Base-by-base conservation (phyloP, 116 monocot species). In the Cymodocea nodosa region DNA sequence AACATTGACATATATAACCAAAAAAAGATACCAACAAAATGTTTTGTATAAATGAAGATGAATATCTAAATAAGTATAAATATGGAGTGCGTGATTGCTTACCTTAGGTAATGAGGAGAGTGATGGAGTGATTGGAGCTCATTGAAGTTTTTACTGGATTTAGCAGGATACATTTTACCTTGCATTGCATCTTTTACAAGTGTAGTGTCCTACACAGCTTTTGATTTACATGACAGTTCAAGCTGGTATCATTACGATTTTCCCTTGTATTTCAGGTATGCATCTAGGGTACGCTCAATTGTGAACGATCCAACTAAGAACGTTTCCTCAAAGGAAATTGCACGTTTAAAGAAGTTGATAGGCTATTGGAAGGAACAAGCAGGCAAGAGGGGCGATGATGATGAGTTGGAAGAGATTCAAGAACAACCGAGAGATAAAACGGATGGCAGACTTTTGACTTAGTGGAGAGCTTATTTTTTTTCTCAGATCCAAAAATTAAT, bases 331-430 rank as follows among this genome's bases (percentile, higher is more conserved):
- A 97, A 91, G 69, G 97, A 97, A 78, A 76, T 97, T 36, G 73
- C 53, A 22, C 77, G 97, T 4, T 64, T 97, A 65, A 97, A 82
- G 80, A 97, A 79, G 63, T 14, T 91, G 68, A 71, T 97, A 11
- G 78, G 85, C 1, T 84, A 88, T 65, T 97, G 97, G 97, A 97
- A 97, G 74, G 97, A 85, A 55, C 97, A 91, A 70, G 97, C 91
- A 0, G 97, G 91, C 13, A 97, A 91, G 67, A 77, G 76, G 36
- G 83, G 75, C 6, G 84, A 85, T 2, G 87, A 82, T 13, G 97
- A 91, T 51, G 95, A 97, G 59, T 50, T 97, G 39, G 85, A 91
- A 80, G 97, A 91, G 53, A 88, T 97, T 69, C 70, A 78, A 49
- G 91, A 97, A 23, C 88, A 91, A 52, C 1, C 72, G 15, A 83